phyloP scores from a whole-genome alignment of 1,284 basidiomycete species.

The Neotropicomus parvogracilis region DNA sequence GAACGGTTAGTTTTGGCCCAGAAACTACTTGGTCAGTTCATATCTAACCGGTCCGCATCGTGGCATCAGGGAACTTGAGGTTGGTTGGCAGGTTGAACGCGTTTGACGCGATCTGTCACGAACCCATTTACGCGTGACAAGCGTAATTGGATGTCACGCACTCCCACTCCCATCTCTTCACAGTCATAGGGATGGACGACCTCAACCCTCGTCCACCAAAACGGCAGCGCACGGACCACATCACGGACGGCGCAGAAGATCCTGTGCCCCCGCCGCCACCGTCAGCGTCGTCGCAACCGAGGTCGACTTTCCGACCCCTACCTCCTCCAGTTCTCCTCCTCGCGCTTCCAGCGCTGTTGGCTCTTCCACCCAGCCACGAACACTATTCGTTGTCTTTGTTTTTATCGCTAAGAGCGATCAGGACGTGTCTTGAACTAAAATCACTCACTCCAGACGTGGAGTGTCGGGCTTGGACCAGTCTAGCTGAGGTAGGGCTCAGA shows the following conservation, averaged over 20 bases:
- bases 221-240: constrained; percentile 21
- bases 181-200: constrained; percentile 21
- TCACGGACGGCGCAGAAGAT: not conserved
- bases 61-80: no score
- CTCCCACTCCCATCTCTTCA: not conserved
- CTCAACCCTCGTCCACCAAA: constrained; percentile 27
- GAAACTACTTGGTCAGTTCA: no score
- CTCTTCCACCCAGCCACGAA: constrained; percentile 59
- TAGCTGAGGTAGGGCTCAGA: constrained; percentile 63
- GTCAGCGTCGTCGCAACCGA: not conserved
- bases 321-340: constrained; percentile 53
- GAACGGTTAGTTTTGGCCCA: no score
- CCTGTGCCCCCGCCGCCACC: not conserved
- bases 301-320: constrained; percentile 32
- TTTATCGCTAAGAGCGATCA: constrained; percentile 52
- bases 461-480: constrained; percentile 61
- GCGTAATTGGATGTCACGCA: constrained; percentile 19
- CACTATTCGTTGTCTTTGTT: constrained; percentile 51
- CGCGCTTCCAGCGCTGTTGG: constrained; percentile 54
- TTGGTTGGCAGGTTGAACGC: no score
- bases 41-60: no score
- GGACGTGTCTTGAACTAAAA: constrained; percentile 48
- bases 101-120: constrained; percentile 28
- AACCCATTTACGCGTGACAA: constrained; percentile 30
- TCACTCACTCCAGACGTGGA: constrained; percentile 57